Evolutionary conservation across 2,329 filamentous ascomycete genomes (phyloP), one percentile per base, ranked within the genome.

Genomic region (Pseudopyricularia cyperi): DNA sequence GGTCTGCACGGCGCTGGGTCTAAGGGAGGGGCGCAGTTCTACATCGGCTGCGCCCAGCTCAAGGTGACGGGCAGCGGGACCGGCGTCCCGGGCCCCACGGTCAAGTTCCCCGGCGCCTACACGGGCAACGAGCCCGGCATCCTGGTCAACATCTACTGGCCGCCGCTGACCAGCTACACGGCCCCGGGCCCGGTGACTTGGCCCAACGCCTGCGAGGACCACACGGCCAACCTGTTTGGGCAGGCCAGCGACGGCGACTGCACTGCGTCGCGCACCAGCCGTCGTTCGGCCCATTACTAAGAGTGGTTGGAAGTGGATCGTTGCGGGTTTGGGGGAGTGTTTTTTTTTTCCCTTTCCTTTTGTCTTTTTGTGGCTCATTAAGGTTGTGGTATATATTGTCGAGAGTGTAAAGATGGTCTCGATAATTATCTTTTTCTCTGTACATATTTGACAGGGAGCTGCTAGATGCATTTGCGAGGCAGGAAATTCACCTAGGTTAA

Each of bases 71-170:
- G 51, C 22, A 39, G 32, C 44, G 51, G 51, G 1, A 48, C 3
- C 32, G 44, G 51, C 22, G 17, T 3, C 4, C 51, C 51, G 2
- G 42, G 42, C 19, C 51, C 51, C 2, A 47, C 34, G 14, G 51
- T 52, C 32, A 47, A 35, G 42, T 48, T 52, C 44, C 51, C 51
- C 7, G 51, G 51, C 32, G 46, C 46, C 1, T 52, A 52, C 33
- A 39, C 22, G 3, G 44, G 44, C 44, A 46, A 28, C 46, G 46
- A 47, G 24, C 51, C 51, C 8, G 65, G 65, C 22, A 56, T 67
- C 30, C 55, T 65, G 35, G 59, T 67, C 58, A 61, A 60, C 60
- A 58, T 66, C 56, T 66, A 66, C 62, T 67, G 63, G 59, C 65
- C 65, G 17, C 60, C 56, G 8, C 62, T 62, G 1, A 62, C 57